Base-by-base conservation (phyloP, 257 asterid species). In the Knoxia roxburghii region DNA sequence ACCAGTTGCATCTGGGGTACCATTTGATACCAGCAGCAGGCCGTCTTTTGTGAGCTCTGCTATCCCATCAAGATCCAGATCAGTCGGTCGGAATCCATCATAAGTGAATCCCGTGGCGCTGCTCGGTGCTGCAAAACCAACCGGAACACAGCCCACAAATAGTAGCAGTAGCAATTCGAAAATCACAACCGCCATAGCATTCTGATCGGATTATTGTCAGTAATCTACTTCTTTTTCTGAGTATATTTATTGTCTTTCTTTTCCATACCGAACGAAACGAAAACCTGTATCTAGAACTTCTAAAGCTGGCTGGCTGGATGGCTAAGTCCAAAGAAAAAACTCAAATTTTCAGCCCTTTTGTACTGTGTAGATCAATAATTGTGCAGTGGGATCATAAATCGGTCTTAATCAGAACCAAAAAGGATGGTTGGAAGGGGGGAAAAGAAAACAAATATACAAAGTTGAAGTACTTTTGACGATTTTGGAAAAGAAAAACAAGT, bases 11-110 rank as follows among this genome's bases (percentile, higher is more conserved):
- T 76, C 79, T 7, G 30, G 67, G 52, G 85, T 78, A 33, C 63
- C 68, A 65, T 84, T 86, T n/a, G 87, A 73, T 5, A 88, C 78
- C 63, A 43, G 43, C 69, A 88, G 64, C 32, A 86, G 77, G 32
- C 87, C 90, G 37, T 79, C 68, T 7, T 75, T 37, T 0, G 69
- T 68, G 75, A 88, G 27, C 23, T 50, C 18, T 2, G 95, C 87
- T 18, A 82, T 24, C 12, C 64, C 64, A 39, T 59, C 64, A 12
- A 59, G 46, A 21, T 2, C 18, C 26, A 59, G 46, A 59, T 59
- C 23, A 5, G 23, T 27, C 1, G 64, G 21, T 71, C 89, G 66
- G 72, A 86, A 86, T 15, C 90, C 93, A 43, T 79, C 79, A 80
- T 59, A 84, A 69, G 67, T 67, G 79, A 59, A 87, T 80, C 21